Evolutionary conservation across 1,139 yeast genomes (phyloP).

Genomic region (Meyerozyma carpophila): DNA sequence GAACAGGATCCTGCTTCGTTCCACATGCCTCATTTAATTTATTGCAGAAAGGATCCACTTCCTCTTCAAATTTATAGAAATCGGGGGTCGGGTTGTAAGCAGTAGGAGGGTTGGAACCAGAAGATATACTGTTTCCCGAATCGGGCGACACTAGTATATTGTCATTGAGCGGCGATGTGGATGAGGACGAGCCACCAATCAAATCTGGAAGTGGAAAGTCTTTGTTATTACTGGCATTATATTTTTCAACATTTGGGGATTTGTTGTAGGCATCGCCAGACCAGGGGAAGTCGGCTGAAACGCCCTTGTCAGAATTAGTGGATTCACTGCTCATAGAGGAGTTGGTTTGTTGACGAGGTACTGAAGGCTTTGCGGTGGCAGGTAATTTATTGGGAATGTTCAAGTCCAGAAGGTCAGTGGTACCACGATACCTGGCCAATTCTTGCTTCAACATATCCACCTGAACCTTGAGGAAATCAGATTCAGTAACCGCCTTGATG

Average conservation of each 20-base stretch:
- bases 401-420: constrained; percentile 31
- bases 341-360: neutral
- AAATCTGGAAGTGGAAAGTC: constrained; percentile 28
- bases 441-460: constrained; percentile 71
- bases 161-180: constrained; percentile 38
- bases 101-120: constrained; percentile 10
- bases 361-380: neutral
- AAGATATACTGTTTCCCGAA: constrained; percentile 14
- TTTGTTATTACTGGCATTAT: constrained; percentile 4
- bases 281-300: neutral
- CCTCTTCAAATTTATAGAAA: constrained; percentile 32
- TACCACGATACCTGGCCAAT: constrained; percentile 57
- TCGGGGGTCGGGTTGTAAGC: constrained; percentile 8
- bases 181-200: constrained; percentile 26
- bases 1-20: constrained; percentile 63
- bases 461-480: constrained; percentile 70
- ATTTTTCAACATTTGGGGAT: neutral
- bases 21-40: constrained; percentile 82
- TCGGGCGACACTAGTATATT: constrained; percentile 34
- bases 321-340: neutral
- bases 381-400: constrained; percentile 2
- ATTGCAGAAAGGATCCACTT: constrained; percentile 62
- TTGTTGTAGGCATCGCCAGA: neutral
- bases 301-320: neutral
- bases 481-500: constrained; percentile 57